Evolutionary conservation across 148 eudicot species (phyloP).

Genomic region (Heliamphora exappendiculata): DNA sequence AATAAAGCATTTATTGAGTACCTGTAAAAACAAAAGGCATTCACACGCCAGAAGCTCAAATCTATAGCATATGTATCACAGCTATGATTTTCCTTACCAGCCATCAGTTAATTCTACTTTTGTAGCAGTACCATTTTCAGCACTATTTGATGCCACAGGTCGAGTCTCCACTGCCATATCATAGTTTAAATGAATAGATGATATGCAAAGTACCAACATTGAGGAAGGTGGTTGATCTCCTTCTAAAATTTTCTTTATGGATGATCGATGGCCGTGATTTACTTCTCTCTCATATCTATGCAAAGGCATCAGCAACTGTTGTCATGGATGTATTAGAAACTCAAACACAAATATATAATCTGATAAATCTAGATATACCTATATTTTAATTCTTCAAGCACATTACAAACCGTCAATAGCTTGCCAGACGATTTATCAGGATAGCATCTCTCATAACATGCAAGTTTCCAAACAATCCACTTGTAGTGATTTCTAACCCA

Average conservation of each 20-base stretch:
- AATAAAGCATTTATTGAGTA: conserved; percentile 66
- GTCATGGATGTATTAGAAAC: conserved; percentile 3
- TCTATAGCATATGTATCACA: conserved; percentile 4
- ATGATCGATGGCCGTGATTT: conserved; percentile 85
- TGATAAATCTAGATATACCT: conserved; percentile 37
- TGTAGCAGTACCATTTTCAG: conserved; percentile 24
- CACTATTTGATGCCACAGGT: conserved; percentile 19
- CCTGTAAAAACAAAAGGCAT: conserved; percentile 30
- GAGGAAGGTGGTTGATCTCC: conserved; percentile 88
- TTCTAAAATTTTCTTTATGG: conserved; percentile 75
- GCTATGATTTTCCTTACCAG: conserved; percentile 41
- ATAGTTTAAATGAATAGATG: conserved; percentile 35
- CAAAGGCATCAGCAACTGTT: conserved; percentile 12
- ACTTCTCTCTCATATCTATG: conserved; percentile 92
- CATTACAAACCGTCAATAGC: conserved; percentile 50
- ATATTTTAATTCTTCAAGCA: conserved; percentile 77
- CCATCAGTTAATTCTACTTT: conserved; percentile 84
- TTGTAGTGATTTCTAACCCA: conserved; percentile 95
- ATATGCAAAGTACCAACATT: conserved; percentile 70
- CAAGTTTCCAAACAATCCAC: conserved; percentile 99
- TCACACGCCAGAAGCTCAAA: neutral
- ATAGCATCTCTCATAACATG: conserved; percentile 76
- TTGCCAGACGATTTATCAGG: conserved; percentile 41
- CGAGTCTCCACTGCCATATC: conserved; percentile 19
- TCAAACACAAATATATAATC: conserved; percentile 2